Percentiles rank a stretch among this genome's conserved stretches.
Evolutionary conservation across 1,284 basidiomycete genomes (phyloP).

Genomic region (Mycosarcoma mackinlayi): DNA sequence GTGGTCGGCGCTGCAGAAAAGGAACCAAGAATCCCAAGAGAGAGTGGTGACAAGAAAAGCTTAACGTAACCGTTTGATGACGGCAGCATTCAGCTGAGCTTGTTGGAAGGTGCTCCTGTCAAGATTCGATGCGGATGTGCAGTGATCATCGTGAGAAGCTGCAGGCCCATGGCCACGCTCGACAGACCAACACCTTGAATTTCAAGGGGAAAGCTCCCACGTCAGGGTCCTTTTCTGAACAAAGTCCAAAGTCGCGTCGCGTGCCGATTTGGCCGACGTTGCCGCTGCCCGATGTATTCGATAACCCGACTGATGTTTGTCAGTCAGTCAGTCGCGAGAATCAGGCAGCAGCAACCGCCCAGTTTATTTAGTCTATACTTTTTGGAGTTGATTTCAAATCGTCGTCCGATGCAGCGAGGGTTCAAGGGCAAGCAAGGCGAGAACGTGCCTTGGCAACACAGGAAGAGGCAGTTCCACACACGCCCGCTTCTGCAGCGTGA

Average conservation of each 20-base stretch:
- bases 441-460: background rate
- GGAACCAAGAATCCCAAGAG: conserved; percentile 5
- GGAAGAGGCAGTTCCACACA: too few relatives aligned
- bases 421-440: conserved; percentile 1
- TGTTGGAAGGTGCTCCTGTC: conserved; percentile 1
- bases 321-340: too few relatives aligned
- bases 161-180: background rate
- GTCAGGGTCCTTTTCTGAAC: background rate
- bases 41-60: conserved; percentile 2
- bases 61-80: conserved; percentile 3
- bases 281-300: background rate
- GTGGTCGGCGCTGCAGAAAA: too few relatives aligned
- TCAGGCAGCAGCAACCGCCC: background rate
- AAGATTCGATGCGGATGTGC: too few relatives aligned
- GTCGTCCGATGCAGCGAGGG: conserved; percentile 8
- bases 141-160: too few relatives aligned
- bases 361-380: background rate
- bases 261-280: conserved; percentile 10
- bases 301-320: too few relatives aligned
- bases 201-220: background rate
- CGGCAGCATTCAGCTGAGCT: conserved; percentile 6
- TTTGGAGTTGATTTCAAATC: conserved; percentile 20
- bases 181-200: conserved; percentile 32
- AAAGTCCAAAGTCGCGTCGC: conserved; percentile 18
- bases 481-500: background rate